Base-by-base conservation (phyloP, 257 asterid species). In the Oldenlandia corymbosa region DNA sequence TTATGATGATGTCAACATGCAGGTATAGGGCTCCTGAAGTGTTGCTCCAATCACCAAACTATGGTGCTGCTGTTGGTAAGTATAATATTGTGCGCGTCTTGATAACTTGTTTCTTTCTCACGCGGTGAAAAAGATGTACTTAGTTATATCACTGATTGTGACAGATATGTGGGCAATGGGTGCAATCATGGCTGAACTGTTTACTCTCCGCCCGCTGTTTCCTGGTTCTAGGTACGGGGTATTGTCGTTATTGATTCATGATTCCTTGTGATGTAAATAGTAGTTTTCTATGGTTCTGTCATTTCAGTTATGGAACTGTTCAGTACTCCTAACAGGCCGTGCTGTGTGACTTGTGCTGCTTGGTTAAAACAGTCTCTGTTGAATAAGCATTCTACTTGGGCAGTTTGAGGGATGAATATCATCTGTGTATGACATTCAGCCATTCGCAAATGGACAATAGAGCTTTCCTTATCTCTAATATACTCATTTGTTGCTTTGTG, bases 161-260 rank as follows among this genome's bases (percentile, higher is more conserved):
- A 34, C 85, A 92, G 98, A 92, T 73, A 89, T 92, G 93, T 92
- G 97, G 97, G 98, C 98, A 48, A 92, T 92, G 98, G 98, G 97
- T 55, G 96, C 98, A 43, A 89, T 92, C 66, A 92, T 92, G 97
- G 90, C 95, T 17, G 98, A 92, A 71, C 66, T 85, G 48, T 75
- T 92, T 65, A 85, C 93, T 24, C 96, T 92, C 64, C 91, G 88
- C 17, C 95, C 97, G 73, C 83, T 89, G 48, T 92, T 89, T 81
- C 97, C 98, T 1, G 98, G 98, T 63, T 79, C 95, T 65, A 89
- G 96, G 98, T 88, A 28, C 26, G 30, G 4, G 6, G 24, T 21
- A 10, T n/a, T 30, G 21, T 21, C 12, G 31, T 49, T 23, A 7
- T 31, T 48, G 28, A 2, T 42, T 5, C 52, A 23, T 60, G 3